Evolutionary conservation across 1,139 yeast species (phyloP).

Genomic region (Sugiyamaella neomexicana): DNA sequence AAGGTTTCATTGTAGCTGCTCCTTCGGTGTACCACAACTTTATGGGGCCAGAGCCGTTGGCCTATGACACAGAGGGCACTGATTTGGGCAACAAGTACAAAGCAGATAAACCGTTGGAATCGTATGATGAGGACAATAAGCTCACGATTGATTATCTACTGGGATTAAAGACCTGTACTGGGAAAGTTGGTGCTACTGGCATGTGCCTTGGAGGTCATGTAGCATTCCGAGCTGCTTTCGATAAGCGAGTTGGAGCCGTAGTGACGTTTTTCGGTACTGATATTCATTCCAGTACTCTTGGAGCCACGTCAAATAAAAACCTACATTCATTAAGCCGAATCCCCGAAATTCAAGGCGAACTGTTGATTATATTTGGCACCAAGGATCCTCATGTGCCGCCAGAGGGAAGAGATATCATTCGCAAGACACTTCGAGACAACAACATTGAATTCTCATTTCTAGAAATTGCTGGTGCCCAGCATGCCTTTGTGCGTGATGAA

Average conservation of each 20-base stretch:
- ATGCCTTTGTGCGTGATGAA: conserved; percentile 81
- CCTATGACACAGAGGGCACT: conserved; percentile 72
- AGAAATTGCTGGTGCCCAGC: conserved; percentile 79
- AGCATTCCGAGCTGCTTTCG: conserved; percentile 72
- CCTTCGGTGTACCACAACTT: conserved; percentile 82
- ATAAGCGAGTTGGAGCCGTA: conserved; percentile 62
- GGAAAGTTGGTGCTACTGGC: conserved; percentile 78
- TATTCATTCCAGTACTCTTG: conserved; percentile 65
- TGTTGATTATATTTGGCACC: conserved; percentile 72
- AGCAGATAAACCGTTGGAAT: conserved; percentile 62
- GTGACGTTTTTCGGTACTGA: conserved; percentile 84
- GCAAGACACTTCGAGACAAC: conserved; percentile 59
- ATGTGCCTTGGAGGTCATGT: conserved; percentile 88
- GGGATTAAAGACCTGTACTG: conserved; percentile 63
- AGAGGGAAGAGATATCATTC: conserved; percentile 71
- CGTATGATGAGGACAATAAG: conserved; percentile 74
- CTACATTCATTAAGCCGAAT: conserved; percentile 57
- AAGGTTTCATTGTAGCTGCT: conserved; percentile 74
- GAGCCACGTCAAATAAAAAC: conserved; percentile 59
- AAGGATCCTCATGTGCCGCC: conserved; percentile 80
- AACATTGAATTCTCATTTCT: conserved; percentile 66
- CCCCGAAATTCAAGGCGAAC: conserved; percentile 46
- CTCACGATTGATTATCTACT: conserved; percentile 63
- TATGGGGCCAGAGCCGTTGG: conserved; percentile 59
- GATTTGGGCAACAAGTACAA: conserved; percentile 72